phyloP scores from a whole-genome alignment of 1,284 basidiomycete genomes.

The Ganoderma meredithae region DNA sequence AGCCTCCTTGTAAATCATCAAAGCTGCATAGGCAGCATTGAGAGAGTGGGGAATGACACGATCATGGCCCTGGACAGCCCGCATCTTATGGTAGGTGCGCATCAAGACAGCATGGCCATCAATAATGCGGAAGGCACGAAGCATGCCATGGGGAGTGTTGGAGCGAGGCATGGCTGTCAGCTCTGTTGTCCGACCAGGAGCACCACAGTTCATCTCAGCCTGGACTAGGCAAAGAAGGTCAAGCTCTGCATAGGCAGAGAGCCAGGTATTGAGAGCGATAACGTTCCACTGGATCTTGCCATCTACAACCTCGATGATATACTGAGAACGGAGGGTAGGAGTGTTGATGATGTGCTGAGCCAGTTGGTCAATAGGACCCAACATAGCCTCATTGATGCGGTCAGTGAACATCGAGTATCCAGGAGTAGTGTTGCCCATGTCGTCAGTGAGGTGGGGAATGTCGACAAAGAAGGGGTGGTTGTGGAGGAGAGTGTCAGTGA shows the following conservation, averaged over 20 bases:
- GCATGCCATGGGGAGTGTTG: conserved; percentile 14
- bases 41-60: conserved; percentile 22
- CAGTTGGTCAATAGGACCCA: conserved; percentile 12
- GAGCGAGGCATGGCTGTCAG: conserved; percentile 14
- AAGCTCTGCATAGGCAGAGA: conserved; percentile 4
- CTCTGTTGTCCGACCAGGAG: conserved; percentile 18
- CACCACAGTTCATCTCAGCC: conserved; percentile 23
- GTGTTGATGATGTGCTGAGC: conserved; percentile 15
- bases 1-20: conserved; percentile 18
- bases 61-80: conserved; percentile 9
- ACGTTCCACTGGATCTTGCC: conserved; percentile 15
- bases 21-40: conserved; percentile 14
- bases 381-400: conserved; percentile 9
- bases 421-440: conserved; percentile 16
- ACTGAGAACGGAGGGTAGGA: conserved; percentile 1
- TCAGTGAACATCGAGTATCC: conserved; percentile 20
- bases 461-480: conserved; percentile 16
- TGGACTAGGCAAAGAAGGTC: conserved; percentile 22
- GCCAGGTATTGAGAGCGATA: conserved; percentile 7
- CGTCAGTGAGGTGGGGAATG: conserved; percentile 11
- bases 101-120: conserved; percentile 8
- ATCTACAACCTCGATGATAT: conserved; percentile 2
- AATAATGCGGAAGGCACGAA: conserved; percentile 16
- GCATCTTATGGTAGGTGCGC: conserved; percentile 23
- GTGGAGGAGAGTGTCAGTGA: conserved; percentile 12